Base-by-base conservation (phyloP, 768 basidiomycete species). In the Termitomyces sp. region DNA sequence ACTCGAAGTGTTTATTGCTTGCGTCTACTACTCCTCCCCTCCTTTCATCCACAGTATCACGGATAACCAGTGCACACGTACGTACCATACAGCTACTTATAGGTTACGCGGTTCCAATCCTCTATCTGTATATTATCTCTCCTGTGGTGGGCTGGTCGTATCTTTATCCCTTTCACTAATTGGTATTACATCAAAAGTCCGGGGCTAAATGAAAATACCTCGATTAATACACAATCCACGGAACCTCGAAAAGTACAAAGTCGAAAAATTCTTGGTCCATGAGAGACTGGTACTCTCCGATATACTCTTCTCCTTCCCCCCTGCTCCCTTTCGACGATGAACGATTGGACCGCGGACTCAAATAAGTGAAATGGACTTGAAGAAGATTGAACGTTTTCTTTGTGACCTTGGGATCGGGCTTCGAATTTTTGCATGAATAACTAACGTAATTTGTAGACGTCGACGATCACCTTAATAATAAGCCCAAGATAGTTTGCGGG, bases 221-320 rank as follows among this genome's bases (percentile, higher is more conserved):
- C 48, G 62, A 68, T 77, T 77, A 88, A 64, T 83, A 79, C 38
- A 87, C 75, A 63, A 97, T 90, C 89, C 90, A 94, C 32, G 92
- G 93, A 53, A 99, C 83, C 71, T 98, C 96, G 68, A 87, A 95
- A 67, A 96, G 68, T 23, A 98, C 92, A 66, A 98, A 99, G 72
- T 96, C 93, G 69, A 89, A 94, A 69, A 90, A 91, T 71, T 99
- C 96, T 69, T 95, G 90, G 67, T 99, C 97, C 80, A 99, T 83
- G 37, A 99, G 74, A 12, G 84, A 82, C 69, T 94, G 91, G 70
- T 90, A 99, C 71, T 99, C 96, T 61, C 95, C 96, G 14, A 83
- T 79, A 55, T 92, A 87, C 27, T 94, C 92, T 5, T 89, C 86
- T 43, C 71, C 73, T 0, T 71, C 74, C 9, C 65, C 66, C 61